phyloP scores from a whole-genome alignment of 176 grass and related monocot genomes.

The Aegilops tauschii region DNA sequence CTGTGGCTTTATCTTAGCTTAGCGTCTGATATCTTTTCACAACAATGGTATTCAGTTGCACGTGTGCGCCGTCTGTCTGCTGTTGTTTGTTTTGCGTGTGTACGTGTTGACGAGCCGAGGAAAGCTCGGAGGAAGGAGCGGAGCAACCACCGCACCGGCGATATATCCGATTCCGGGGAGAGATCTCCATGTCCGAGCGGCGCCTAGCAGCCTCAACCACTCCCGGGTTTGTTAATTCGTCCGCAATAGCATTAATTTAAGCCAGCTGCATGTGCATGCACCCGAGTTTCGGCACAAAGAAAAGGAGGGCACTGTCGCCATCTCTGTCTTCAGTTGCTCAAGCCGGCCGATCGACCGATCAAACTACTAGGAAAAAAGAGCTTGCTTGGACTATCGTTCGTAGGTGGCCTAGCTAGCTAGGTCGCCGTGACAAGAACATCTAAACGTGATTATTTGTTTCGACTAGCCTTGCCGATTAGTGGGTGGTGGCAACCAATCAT shows the following conservation, averaged over 20 bases:
- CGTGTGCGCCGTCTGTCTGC: conserved; percentile 18
- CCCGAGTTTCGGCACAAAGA: neutral
- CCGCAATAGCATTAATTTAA: no score
- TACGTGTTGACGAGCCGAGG: neutral
- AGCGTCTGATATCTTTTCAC: neutral
- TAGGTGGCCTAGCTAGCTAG: no score
- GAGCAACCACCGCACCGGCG: neutral
- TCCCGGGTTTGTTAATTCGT: neutral
- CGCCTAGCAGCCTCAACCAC: neutral
- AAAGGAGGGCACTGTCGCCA: neutral
- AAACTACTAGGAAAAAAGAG: no score
- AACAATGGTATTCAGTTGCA: neutral
- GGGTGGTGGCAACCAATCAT: no score
- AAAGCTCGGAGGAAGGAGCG: conserved; percentile 10
- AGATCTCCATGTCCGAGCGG: neutral
- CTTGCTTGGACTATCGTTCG: neutral
- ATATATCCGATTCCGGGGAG: neutral
- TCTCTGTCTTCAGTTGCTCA: neutral
- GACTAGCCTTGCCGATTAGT: no score
- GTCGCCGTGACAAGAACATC: no score
- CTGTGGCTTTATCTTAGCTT: neutral
- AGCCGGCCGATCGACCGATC: no score
- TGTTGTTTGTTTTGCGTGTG: neutral
- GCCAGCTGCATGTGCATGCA: neutral
- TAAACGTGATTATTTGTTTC: no score